Evolutionary conservation across 2,329 filamentous ascomycete genomes (phyloP), one percentile per base, ranked within the genome.

Genomic region (Penicillium brasilianum): DNA sequence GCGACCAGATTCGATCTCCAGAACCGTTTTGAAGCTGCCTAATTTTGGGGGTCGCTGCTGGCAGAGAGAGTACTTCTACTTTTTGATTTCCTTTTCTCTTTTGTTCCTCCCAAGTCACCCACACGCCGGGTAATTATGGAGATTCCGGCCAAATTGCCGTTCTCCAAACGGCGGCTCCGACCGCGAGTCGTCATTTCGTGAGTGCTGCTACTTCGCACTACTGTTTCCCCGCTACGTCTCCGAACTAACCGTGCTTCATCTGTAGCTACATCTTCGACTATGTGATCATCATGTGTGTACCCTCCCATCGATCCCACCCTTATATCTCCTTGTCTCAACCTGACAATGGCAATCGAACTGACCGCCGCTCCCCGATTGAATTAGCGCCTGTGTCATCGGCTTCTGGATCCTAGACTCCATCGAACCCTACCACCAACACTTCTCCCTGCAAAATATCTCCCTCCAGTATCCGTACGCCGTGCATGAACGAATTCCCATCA

Each of bases 391-490:
- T 64, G 79, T 84, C 52, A 73, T 78, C 53, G 77, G 78, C 58
- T 86, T 87, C 72, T 80, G 77, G 59, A 79, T 82, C 57, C 75
- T 87, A 63, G 84, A 87, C 69, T 78, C 80, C 59, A 67, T 80
- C 54, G 81, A 84, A 66, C 85, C 85, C 4, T 85, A 79, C 74
- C 82, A 86, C 69, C 85, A 87, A 69, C 83, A 79, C 62, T 87
- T 87, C 71, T 81, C 85, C 22, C 78, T 87, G 48, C 71, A 77
- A 25, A 86, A 87, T 68, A 83, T 82, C 65, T 84, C 82, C 55
- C 77, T 87, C 9, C 82, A 85, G 68, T 87, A 87, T 63, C 84
- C 84, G 6, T 86, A 82, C 67, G 84, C 85, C 64, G 77, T 76
- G 5, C 76, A 83, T 20, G 85, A 87, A 70, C 81, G 83, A 54